Base-by-base conservation (phyloP, 2,329 filamentous ascomycete genomes). In the Leptographium galeiforme region DNA sequence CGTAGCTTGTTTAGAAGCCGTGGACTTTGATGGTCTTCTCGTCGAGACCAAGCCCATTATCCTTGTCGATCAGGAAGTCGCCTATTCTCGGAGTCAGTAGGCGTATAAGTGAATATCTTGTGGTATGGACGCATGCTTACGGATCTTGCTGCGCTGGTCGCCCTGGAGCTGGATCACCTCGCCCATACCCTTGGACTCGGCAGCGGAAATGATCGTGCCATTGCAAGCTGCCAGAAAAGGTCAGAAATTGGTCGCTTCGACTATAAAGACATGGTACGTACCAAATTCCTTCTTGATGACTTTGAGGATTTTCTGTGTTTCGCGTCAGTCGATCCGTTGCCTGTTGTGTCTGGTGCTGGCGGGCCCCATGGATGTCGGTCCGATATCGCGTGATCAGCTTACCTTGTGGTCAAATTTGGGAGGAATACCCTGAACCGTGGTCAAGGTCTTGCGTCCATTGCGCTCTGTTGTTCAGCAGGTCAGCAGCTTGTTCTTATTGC, bases 381-480 rank as follows among this genome's bases (percentile, higher is more conserved):
- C 18, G 41, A 8, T 7, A 12, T 18, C 12, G 11, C 11, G 19
- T 25, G 8, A 13, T 7, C 11, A 14, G 14, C 40, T 6, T 57
- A 57, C 55, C 48, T 96, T 97, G 75, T 93, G 89, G 76, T 96
- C 91, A 69, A 96, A 97, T 71, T 97, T 96, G 79, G 93, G 93
- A 60, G 93, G 91, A 67, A 98, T 84, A 74, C 93, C 93, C 82
- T 97, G 91, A 67, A 98, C 90, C 66, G 93, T 98, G 66, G 93
- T 98, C 86, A 98, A 81, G 78, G 93, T 97, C 83, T 98, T 98
- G 74, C 93, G 93, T 84, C 93, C 93, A 97, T 98, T 98, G 77
- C 93, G 93, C 78, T 98, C 91, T 97, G 71, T 38, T 25, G 25
- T 25, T 25, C 5, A 25, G 5, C 25, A 25, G 25, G 25, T 25